A percentile compares a stretch with the other conserved stretches of the same genome.
phyloP scores from a whole-genome alignment of 2,329 filamentous ascomycete genomes.

The Fusarium udum region DNA sequence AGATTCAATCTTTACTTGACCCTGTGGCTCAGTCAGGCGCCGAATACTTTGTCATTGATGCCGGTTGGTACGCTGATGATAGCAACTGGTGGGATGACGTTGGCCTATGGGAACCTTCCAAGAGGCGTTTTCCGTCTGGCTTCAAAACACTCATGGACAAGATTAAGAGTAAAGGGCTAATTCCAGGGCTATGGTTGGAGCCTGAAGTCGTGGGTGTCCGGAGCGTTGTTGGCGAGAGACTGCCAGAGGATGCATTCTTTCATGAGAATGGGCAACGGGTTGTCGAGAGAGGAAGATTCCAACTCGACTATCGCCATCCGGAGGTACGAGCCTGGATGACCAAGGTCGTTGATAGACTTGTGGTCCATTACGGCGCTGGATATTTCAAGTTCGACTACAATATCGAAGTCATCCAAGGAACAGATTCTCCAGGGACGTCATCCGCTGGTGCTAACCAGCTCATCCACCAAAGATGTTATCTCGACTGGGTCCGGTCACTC shows the following conservation, averaged over 20 bases:
- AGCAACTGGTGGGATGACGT: slow-evolving; percentile 51
- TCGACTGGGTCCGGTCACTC: slow-evolving; percentile 44
- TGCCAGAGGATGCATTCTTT: slow-evolving; percentile 48
- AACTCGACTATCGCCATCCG: slow-evolving; percentile 47
- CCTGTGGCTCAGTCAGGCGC: slow-evolving; percentile 45
- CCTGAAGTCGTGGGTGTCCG: slow-evolving; percentile 48
- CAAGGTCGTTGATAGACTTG: slow-evolving; percentile 37
- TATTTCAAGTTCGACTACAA: slow-evolving; percentile 52
- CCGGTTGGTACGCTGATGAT: slow-evolving; percentile 51
- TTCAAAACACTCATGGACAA: slow-evolving; percentile 41
- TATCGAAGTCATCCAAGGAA: slow-evolving; percentile 48
- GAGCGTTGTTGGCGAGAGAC: slow-evolving; percentile 21
- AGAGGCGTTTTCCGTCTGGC: slow-evolving; percentile 46
- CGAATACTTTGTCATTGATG: slow-evolving; percentile 51
- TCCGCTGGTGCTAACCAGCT: slow-evolving; percentile 42
- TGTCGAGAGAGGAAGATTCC: slow-evolving; percentile 46
- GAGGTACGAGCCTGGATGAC: slow-evolving; percentile 39
- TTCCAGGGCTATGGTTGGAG: slow-evolving; percentile 49
- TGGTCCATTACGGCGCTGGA: slow-evolving; percentile 42
- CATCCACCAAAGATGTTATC: slow-evolving; percentile 47
- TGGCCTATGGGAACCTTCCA: slow-evolving; percentile 47
- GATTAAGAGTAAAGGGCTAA: slow-evolving; percentile 41
- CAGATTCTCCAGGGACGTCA: slow-evolving; percentile 38
- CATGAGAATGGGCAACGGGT: slow-evolving; percentile 45
- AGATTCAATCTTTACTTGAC: slow-evolving; percentile 46